A percentile compares a stretch with the other conserved stretches of the same genome.
These are phyloP conservation scores for Trametes gibbosa DNA, from an alignment of 768 basidiomycete species.

Conservation along the genomic window DNA sequence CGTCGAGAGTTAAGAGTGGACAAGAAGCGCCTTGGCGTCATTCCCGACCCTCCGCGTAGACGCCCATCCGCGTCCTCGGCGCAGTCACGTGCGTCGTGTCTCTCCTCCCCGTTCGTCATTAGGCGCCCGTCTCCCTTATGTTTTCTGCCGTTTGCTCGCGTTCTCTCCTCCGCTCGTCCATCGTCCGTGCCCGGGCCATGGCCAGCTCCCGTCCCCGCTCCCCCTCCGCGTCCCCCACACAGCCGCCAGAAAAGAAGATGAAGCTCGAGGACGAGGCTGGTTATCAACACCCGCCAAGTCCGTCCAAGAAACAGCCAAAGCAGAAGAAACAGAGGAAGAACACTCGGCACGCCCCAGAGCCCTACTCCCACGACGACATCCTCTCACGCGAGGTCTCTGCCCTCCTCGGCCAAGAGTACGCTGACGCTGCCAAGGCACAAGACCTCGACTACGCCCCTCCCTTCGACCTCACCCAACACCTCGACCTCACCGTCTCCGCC, in stretches of 20 bases:
- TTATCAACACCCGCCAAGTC: slow-evolving; percentile 1
- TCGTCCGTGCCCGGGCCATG: background rate
- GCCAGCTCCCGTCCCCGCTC: slow-evolving; percentile 6
- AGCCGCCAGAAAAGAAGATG: slow-evolving; percentile 31
- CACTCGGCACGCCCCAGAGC: slow-evolving; percentile 46
- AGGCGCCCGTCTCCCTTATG: slow-evolving; percentile 4
- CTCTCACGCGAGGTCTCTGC: slow-evolving; percentile 66
- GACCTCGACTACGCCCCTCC: slow-evolving; percentile 58
- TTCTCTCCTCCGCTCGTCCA: background rate
- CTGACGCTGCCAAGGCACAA: slow-evolving; percentile 46
- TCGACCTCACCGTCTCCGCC: slow-evolving; percentile 60
- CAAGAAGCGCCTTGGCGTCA: background rate
- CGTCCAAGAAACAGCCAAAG: slow-evolving; percentile 12
- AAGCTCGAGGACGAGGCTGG: slow-evolving; percentile 24
- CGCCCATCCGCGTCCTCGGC: slow-evolving; percentile 3
- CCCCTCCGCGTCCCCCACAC: slow-evolving; percentile 7
- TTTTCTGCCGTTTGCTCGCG: slow-evolving; percentile 7
- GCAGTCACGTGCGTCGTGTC: slow-evolving; percentile 19
- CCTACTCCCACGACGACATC: slow-evolving; percentile 72
- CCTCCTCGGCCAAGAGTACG: slow-evolving; percentile 60
- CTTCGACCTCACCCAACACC: slow-evolving; percentile 49
- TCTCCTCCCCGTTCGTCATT: background rate
- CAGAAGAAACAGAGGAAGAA: slow-evolving; percentile 35
- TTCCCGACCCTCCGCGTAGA: background rate
- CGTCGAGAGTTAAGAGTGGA: background rate